Evolutionary conservation across 768 basidiomycete species (phyloP), one percentile per base, ranked within the genome.

Genomic region (Boletus reticuloceps): DNA sequence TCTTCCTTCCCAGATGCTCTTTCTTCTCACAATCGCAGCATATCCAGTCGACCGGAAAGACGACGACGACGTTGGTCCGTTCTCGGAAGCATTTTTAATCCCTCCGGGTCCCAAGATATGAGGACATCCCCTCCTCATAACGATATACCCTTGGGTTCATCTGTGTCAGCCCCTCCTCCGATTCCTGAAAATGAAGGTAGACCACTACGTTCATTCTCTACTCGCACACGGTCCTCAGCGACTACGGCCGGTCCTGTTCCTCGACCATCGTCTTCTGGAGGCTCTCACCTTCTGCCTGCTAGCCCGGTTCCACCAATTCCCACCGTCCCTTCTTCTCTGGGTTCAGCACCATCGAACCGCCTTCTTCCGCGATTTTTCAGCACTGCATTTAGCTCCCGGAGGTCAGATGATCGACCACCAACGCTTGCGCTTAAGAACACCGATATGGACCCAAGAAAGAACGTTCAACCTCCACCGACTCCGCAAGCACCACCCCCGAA

Each of bases 21-120:
- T 54, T 68, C 69, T 29, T 63, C 72, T 47, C 64, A 60, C 34
- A 68, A 68, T 47, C 64, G 58, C 61, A 77, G 65, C 47, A 46
- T 65, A 16, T 56, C 64, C 14, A 72, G 70, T 54, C 68, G 63
- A 20, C 66, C 74, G 1, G 66, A 69, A 54, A 74, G 78, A 41
- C 76, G 83, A 16, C 79, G 85, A 31, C 77, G 88, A 17, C 79
- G 87, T 48, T 91, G 89, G 89, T 90, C 89, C 19, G 77, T 85
- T n/a, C 66, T 88, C 5, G 78, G 82, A 52, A 79, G 75, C 13
- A 73, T 79, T 19, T 74, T 82, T 53, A 58, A 65, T 36, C 63
- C 58, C 63, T 29, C 55, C 58, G 44, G 53, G 11, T 54, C 47
- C 54, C 63, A 63, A 64, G 64, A 61, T 58, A 69, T 62, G 25